Evolutionary conservation across 208 protist genomes (phyloP), one percentile per base, ranked within the genome.

Genomic region (Leishmania amazonensis): DNA sequence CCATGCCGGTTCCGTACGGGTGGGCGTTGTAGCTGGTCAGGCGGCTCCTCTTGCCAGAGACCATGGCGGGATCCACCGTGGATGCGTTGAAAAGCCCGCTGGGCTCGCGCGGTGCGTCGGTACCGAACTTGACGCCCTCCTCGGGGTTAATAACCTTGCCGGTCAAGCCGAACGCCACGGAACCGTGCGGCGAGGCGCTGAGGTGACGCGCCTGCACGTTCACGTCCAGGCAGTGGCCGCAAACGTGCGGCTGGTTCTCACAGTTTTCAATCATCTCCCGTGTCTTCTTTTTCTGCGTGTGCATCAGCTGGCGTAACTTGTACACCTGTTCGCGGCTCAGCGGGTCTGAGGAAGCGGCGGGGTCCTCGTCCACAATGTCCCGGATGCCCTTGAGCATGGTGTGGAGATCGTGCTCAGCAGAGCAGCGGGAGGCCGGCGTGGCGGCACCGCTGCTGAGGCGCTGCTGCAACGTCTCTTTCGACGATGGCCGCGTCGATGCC

Each of bases 1-100:
- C 91, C n/a, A 94, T 85, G 64, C 94, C 94, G 53, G 88, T 89
- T 24, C 92, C 94, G 87, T 94, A 91, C 2, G 94, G 94, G 77
- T 95, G 91, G 49, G 87, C 77, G 84, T 90, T 95, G 92, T 93
- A 95, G 81, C 81, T 85, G 51, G 31, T 78, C 31, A 88, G 60
- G 57, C 81, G 86, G 35, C 51, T 74, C 58, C 19, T 51, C 65
- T 87, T 87, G 78, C 81, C 80, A 19, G 87, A 82, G 42, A 90
- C 70, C 74, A 81, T 58, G 21, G 71, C 60, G 6, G 57, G 70
- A 64, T 90, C 83, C 53, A 89, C 77, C 53, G 72, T 77, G 45
- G 76, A 75, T 35, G 78, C 73, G 83, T 83, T 83, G 86, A 89
- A 92, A 42, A 83, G 87, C 76, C 88, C 89, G 64, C 90, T 86